phyloP scores from a whole-genome alignment of 768 basidiomycete species.

The Hygrophorus russula region DNA sequence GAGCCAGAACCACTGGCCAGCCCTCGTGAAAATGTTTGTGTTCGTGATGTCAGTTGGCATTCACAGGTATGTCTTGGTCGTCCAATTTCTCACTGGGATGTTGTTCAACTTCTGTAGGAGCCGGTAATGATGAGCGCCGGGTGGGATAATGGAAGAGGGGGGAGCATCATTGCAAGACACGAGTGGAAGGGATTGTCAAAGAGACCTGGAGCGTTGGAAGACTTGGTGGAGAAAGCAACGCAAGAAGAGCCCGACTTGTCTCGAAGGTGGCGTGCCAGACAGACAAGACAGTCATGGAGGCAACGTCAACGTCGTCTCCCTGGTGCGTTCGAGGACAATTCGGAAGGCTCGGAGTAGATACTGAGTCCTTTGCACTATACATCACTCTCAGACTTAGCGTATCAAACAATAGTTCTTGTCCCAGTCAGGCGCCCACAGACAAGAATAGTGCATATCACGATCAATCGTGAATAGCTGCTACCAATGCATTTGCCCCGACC shows the following conservation, averaged over 20 bases:
- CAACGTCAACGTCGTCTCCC: constrained; percentile 8
- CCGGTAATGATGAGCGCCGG: constrained; percentile 88
- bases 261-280: neutral
- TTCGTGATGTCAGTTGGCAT: constrained; percentile 96
- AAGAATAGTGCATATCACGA: too few relatives aligned
- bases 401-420: too few relatives aligned
- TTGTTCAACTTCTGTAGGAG: constrained; percentile 33
- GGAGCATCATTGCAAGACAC: constrained; percentile 80
- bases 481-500: constrained; percentile 50
- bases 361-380: neutral
- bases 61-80: constrained; percentile 39
- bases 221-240: constrained; percentile 51
- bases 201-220: constrained; percentile 53
- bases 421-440: too few relatives aligned
- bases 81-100: neutral
- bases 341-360: constrained; percentile 8
- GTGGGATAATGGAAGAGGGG: constrained; percentile 60
- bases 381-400: neutral
- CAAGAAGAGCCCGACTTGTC: neutral
- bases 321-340: constrained; percentile 12
- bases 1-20: constrained; percentile 27
- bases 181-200: constrained; percentile 93
- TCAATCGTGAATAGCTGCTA: constrained; percentile 13
- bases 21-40: constrained; percentile 37
- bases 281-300: neutral